phyloP scores from a whole-genome alignment of 495 filamentous ascomycete species.

The Diplogelasinospora grovesii region DNA sequence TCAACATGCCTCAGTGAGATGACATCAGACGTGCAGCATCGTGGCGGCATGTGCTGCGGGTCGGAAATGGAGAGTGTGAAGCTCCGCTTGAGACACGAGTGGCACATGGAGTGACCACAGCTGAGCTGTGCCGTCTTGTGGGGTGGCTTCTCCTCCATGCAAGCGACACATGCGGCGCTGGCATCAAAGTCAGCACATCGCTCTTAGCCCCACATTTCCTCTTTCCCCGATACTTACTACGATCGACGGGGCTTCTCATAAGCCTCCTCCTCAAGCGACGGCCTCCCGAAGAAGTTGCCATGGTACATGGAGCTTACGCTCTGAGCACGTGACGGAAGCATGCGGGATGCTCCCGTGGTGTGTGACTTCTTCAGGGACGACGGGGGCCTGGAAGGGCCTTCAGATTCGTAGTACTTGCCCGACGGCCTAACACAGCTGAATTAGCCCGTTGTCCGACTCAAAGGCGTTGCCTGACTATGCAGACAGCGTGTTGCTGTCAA shows the following conservation, averaged over 20 bases:
- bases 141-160: conserved; percentile 53
- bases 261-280: conserved; percentile 18
- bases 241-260: conserved; percentile 25
- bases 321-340: conserved; percentile 30
- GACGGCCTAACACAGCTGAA: conserved; percentile 14
- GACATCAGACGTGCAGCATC: conserved; percentile 63
- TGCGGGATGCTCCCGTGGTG: conserved; percentile 29
- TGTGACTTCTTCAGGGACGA: conserved; percentile 26
- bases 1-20: conserved; percentile 74
- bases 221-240: too few relatives aligned
- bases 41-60: conserved; percentile 72
- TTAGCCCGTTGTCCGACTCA: conserved; percentile 18
- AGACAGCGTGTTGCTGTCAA: neutral
- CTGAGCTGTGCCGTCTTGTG: conserved; percentile 59
- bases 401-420: conserved; percentile 34
- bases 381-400: conserved; percentile 20
- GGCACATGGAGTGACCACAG: conserved; percentile 75
- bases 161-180: conserved; percentile 64
- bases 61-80: conserved; percentile 69
- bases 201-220: too few relatives aligned
- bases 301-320: conserved; percentile 34
- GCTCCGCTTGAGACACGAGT: conserved; percentile 61
- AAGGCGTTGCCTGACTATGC: too few relatives aligned
- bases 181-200: conserved; percentile 14
- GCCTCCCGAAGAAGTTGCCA: conserved; percentile 26